phyloP scores from a whole-genome alignment of 2,329 filamentous ascomycete species.

The Cercospora citrullina region DNA sequence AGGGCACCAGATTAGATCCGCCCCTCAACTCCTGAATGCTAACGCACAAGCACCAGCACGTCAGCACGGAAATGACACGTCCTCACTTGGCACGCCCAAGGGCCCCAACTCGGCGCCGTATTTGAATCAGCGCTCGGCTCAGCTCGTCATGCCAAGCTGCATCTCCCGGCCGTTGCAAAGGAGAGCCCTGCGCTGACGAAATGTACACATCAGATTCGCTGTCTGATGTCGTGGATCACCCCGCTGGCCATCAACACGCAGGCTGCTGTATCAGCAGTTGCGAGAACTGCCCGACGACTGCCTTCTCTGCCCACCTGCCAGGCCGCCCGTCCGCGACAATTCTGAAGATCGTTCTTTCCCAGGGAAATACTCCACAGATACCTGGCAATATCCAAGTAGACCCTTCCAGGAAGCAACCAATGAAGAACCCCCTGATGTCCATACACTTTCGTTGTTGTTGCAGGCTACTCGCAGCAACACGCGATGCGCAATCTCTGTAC shows the following conservation, averaged over 20 bases:
- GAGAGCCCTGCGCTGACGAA: not conserved
- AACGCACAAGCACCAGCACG: not conserved
- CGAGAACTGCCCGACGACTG: not conserved
- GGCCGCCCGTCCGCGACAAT: not conserved
- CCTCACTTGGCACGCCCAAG: not conserved
- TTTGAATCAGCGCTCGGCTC: not conserved
- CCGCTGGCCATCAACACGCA: not conserved
- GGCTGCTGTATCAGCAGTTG: not conserved
- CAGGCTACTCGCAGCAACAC: conserved; percentile 1
- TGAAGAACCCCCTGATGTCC: not conserved
- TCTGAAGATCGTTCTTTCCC: conserved; percentile 7
- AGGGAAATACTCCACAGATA: not conserved
- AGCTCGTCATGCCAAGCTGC: not conserved
- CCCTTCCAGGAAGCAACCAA: not conserved
- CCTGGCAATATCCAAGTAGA: conserved; percentile 1
- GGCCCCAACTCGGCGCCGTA: not conserved
- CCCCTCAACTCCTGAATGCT: not conserved
- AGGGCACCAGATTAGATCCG: not conserved
- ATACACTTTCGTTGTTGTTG: not conserved
- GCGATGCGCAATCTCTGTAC: not conserved
- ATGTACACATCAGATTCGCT: not conserved
- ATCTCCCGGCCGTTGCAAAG: not conserved
- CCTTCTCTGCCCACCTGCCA: not conserved
- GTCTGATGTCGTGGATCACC: not conserved
- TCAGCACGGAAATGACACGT: not conserved